Conservation (phyloP, 106 monocot species). For the Acanthochlamys bracteata region DNA sequence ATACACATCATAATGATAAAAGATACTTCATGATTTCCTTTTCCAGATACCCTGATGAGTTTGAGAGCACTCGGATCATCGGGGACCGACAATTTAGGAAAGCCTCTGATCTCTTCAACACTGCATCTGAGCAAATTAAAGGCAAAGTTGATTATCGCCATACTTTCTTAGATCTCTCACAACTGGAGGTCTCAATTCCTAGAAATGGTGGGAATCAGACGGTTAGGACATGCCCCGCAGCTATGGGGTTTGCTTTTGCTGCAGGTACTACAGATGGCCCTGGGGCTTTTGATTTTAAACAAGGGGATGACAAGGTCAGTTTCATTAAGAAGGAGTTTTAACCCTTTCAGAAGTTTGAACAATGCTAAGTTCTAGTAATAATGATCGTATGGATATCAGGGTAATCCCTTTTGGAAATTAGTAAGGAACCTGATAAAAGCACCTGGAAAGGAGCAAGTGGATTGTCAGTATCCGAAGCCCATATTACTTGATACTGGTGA, state of each 20-base stretch:
- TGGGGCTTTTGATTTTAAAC: constrained; percentile 24
- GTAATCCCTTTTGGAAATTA: constrained; percentile 14
- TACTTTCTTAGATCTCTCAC: constrained; percentile 17
- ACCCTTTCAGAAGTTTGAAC: too few species aligned
- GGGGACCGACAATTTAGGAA: constrained; percentile 25
- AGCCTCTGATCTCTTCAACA: constrained; percentile 18
- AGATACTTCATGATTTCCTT: too few species aligned
- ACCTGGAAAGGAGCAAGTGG: constrained; percentile 18
- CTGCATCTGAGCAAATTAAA: constrained; percentile 19
- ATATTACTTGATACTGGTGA: constrained; percentile 25
- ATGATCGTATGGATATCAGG: too few species aligned
- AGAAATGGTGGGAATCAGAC: constrained; percentile 5
- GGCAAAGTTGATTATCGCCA: constrained; percentile 25
- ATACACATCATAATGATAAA: too few species aligned
- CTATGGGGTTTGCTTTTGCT: constrained; percentile 23
- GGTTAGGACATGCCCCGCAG: constrained; percentile 26
- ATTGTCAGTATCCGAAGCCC: constrained; percentile 23
- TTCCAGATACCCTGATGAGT: constrained; percentile 27
- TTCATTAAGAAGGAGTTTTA: too few species aligned
- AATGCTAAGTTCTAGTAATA: too few species aligned
- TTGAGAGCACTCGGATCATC: constrained; percentile 28
- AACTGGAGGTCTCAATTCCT: constrained; percentile 9
- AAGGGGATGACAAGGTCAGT: constrained; percentile 30
- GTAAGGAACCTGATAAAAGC: constrained; percentile 16
- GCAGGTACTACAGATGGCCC: constrained; percentile 32